Evolutionary conservation across 2,329 filamentous ascomycete genomes (phyloP).

Genomic region (Hypoxylon sp.): DNA sequence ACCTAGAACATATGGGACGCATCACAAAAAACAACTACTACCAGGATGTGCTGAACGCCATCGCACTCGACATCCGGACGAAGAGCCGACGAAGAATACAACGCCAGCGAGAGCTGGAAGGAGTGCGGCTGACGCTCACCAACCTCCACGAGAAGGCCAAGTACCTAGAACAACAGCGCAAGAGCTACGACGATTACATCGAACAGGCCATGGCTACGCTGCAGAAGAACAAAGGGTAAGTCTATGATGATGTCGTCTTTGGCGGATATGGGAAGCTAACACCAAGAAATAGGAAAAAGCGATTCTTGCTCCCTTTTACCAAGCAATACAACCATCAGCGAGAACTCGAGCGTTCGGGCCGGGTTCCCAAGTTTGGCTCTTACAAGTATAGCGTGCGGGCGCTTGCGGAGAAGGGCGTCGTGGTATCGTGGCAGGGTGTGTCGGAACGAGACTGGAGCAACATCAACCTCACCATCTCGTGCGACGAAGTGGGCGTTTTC

Average conservation of each 20-base stretch:
- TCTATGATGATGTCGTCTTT: neutral
- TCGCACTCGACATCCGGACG: slow-evolving; percentile 94
- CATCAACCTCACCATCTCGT: slow-evolving; percentile 92
- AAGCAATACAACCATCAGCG: slow-evolving; percentile 99
- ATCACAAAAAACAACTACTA: slow-evolving; percentile 93
- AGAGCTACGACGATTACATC: slow-evolving; percentile 99
- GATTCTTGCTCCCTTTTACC: slow-evolving; percentile 94
- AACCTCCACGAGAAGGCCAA: slow-evolving; percentile 86
- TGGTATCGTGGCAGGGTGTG: slow-evolving; percentile 90
- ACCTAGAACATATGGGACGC: slow-evolving; percentile 84
- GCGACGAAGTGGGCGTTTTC: slow-evolving; percentile 93
- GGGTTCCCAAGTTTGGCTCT: slow-evolving; percentile 95
- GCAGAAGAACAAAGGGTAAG: slow-evolving; percentile 90
- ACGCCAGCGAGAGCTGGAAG: slow-evolving; percentile 88
- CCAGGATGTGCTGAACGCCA: slow-evolving; percentile 97
- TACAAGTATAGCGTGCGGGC: slow-evolving; percentile 96
- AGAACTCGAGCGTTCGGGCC: slow-evolving; percentile 89
- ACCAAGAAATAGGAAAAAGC: slow-evolving; percentile 71
- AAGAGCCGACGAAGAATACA: slow-evolving; percentile 95
- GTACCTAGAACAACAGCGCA: slow-evolving; percentile 93
- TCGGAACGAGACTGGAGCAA: slow-evolving; percentile 85
- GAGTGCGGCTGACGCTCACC: slow-evolving; percentile 75
- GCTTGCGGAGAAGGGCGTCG: slow-evolving; percentile 89
- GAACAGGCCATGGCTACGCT: slow-evolving; percentile 97
- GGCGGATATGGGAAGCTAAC: slow-evolving; percentile 34